Conservation (phyloP, 495 filamentous ascomycete genomes). For the Aspergillus indologenus region DNA sequence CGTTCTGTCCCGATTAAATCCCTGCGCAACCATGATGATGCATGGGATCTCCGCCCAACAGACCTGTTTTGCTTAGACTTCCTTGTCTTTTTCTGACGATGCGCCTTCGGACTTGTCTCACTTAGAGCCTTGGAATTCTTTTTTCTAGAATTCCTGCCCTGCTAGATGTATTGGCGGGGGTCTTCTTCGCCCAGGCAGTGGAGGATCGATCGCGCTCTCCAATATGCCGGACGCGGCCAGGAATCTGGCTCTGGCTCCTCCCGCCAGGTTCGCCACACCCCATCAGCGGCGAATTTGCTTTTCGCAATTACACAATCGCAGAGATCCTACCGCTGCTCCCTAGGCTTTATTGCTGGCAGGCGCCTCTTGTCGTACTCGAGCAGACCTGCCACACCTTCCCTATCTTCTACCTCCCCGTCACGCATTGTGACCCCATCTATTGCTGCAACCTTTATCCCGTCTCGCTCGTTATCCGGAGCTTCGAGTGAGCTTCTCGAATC, state of each 20-base stretch:
- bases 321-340: slow-evolving; percentile 12
- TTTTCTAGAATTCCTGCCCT: too few relatives aligned
- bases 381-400: slow-evolving; percentile 13
- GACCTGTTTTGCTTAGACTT: background rate
- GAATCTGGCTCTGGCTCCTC: slow-evolving; percentile 25
- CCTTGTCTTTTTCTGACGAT: background rate
- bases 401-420: background rate
- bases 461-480: background rate
- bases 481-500: background rate
- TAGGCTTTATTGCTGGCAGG: background rate
- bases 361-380: background rate
- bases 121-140: background rate
- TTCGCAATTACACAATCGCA: slow-evolving; percentile 12
- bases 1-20: background rate
- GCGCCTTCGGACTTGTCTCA: background rate
- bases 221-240: slow-evolving; percentile 25
- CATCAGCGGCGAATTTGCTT: slow-evolving; percentile 19
- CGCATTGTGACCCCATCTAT: slow-evolving; percentile 12
- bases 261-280: slow-evolving; percentile 29
- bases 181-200: slow-evolving; percentile 23
- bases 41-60: background rate
- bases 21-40: slow-evolving; percentile 10
- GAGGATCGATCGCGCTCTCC: slow-evolving; percentile 25
- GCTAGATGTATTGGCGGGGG: slow-evolving; percentile 38
- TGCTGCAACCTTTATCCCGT: slow-evolving; percentile 1